Percentiles rank a stretch among this genome's conserved stretches.
Conservation (phyloP, 2,329 filamentous ascomycete genomes). For the Cryphonectria radicalis region DNA sequence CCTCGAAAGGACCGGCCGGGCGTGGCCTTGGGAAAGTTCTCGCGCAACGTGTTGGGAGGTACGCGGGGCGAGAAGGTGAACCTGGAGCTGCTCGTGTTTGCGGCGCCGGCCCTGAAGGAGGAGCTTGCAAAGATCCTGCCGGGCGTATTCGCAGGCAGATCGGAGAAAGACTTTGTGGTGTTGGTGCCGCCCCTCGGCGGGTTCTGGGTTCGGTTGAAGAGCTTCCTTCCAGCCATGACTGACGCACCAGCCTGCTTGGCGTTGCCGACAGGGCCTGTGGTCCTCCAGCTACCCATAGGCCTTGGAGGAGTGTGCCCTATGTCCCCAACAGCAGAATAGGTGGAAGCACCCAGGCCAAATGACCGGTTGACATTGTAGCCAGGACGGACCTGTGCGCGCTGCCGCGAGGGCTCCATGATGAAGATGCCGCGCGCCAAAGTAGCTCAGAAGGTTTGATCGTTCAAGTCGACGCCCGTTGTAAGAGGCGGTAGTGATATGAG, state of each 20-base stretch:
- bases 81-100: slow-evolving; percentile 34
- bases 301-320: slow-evolving; percentile 23
- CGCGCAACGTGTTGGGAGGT: slow-evolving; percentile 50
- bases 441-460: slow-evolving; percentile 1
- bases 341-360: slow-evolving; percentile 8
- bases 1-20: slow-evolving; percentile 50
- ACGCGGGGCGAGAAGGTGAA: slow-evolving; percentile 51
- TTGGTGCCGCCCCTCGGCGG: slow-evolving; percentile 37
- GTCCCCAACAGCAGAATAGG: slow-evolving; percentile 3
- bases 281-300: slow-evolving; percentile 33
- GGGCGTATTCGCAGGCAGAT: slow-evolving; percentile 35
- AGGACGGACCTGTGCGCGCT: slow-evolving; percentile 22
- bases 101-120: slow-evolving; percentile 26
- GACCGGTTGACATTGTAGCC: slow-evolving; percentile 22
- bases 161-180: slow-evolving; percentile 28
- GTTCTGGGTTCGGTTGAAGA: slow-evolving; percentile 41
- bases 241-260: slow-evolving; percentile 40
- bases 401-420: slow-evolving; percentile 29
- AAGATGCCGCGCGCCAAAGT: slow-evolving; percentile 16
- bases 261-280: slow-evolving; percentile 36
- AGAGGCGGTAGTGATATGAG: slow-evolving; percentile 77
- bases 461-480: not conserved
- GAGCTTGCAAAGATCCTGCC: slow-evolving; percentile 42
- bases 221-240: slow-evolving; percentile 40
- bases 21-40: slow-evolving; percentile 52